Conservation (phyloP, 352 stramenopile species). For the Paralagenidium karlingii region DNA sequence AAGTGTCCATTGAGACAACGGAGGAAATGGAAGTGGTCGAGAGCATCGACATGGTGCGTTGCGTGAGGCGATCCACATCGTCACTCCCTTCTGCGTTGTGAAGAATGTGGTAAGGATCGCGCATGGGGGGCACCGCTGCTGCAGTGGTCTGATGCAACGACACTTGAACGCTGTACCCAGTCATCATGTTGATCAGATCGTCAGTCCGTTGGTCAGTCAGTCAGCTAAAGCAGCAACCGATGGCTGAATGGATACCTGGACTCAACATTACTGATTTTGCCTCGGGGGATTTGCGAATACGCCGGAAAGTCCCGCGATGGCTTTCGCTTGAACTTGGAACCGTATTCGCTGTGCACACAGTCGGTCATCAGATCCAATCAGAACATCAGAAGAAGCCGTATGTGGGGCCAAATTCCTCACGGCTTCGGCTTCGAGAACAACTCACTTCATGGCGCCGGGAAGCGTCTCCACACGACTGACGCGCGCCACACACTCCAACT, state of each 20-base stretch:
- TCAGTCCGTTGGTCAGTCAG: too few relatives aligned
- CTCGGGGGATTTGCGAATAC: constrained; percentile 46
- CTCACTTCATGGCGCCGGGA: background rate
- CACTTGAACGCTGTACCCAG: constrained; percentile 20
- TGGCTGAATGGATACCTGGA: too few relatives aligned
- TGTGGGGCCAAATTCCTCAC: background rate
- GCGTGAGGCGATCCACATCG: too few relatives aligned
- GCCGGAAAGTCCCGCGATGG: constrained; percentile 64
- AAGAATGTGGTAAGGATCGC: constrained; percentile 69
- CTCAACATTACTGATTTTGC: too few relatives aligned
- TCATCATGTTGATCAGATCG: too few relatives aligned
- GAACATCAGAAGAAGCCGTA: constrained; percentile 3
- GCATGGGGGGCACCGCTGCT: constrained; percentile 44
- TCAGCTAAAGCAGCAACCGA: too few relatives aligned
- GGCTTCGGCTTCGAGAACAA: background rate
- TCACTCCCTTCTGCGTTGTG: constrained; percentile 20
- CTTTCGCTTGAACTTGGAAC: constrained; percentile 83
- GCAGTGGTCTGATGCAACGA: constrained; percentile 30
- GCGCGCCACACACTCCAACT: too few relatives aligned
- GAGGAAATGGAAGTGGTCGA: constrained; percentile 46
- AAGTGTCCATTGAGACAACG: constrained; percentile 31
- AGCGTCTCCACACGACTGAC: background rate
- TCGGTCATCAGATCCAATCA: background rate
- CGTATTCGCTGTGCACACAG: constrained; percentile 70
- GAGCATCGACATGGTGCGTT: constrained; percentile 29